Base-by-base conservation (phyloP, 192 early-diverging fungal species). In the Podila epicladia region DNA sequence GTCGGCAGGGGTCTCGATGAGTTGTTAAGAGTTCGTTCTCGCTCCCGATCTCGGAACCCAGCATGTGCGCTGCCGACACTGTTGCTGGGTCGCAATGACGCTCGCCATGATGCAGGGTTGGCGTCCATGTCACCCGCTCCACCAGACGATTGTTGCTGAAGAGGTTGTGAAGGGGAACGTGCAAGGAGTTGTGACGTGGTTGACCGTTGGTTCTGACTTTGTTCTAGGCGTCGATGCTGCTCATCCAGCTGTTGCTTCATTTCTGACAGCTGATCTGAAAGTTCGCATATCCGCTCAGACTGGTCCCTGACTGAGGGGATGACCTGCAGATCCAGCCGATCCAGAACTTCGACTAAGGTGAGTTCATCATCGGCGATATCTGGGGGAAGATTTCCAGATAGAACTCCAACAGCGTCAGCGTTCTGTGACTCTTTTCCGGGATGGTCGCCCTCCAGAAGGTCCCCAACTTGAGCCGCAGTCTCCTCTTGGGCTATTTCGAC, bases 271-370 rank as follows among this genome's bases (percentile, higher is more conserved):
- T 80, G 77, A 29, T 80, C 77, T 15, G 71, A 73, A 3, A 80
- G 77, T 17, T 80, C 77, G 9, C 50, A 61, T 17, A 80, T 67
- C 28, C 62, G 64, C 5, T 62, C 61, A 2, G 77, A 72, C 37
- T 80, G 77, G 45, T 69, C 77, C 12, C 73, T 62, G 65, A 80
- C 77, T 1, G 65, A 68, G 0, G 77, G 77, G 20, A 80, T 72
- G 13, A 80, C 62, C 9, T 80, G 77, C 17, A 73, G 35, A 26
- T 80, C 77, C 12, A 80, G 33, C 19, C 70, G 63, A 57, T 57
- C 64, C n/a, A 80, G 58, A 9, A 73, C 77, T 12, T 73, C 77
- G 2, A 79, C 13, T 2, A 79, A 58, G 24, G 75, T 63, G 4
- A 79, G 60, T 3, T 68, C 69, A 13, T 55, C 53, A 22, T 49